These are phyloP conservation scores for Trametes gibbosa DNA, from an alignment of 768 basidiomycete genomes.

Conservation along the genomic window DNA sequence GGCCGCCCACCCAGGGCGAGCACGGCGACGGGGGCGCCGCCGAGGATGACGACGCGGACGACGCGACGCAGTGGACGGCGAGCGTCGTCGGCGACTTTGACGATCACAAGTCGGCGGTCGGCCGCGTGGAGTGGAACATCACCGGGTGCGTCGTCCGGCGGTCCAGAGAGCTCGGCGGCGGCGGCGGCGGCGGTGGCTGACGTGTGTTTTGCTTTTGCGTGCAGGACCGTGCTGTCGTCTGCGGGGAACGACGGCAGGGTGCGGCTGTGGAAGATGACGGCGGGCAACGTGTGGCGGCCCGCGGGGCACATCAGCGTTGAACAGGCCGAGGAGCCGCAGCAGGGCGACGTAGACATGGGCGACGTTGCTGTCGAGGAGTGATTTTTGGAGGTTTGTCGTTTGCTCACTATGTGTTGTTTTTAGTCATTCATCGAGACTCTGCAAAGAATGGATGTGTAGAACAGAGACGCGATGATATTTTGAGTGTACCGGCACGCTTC, in stretches of 20 bases:
- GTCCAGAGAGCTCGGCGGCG: no score
- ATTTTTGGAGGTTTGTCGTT: not conserved
- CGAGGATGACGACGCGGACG: slow-evolving; percentile 44
- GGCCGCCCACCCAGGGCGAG: slow-evolving; percentile 43
- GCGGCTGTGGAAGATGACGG: slow-evolving; percentile 81
- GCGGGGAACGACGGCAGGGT: slow-evolving; percentile 83
- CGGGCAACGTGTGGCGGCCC: slow-evolving; percentile 81
- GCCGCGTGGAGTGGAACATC: slow-evolving; percentile 93
- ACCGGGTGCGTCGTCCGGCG: slow-evolving; percentile 53
- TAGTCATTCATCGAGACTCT: no score
- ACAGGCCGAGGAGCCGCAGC: slow-evolving; percentile 57
- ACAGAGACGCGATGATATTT: no score
- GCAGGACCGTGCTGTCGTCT: slow-evolving; percentile 77
- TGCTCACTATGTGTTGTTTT: no score
- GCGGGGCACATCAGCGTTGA: slow-evolving; percentile 83
- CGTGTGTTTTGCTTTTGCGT: not conserved
- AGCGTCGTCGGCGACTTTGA: slow-evolving; percentile 82
- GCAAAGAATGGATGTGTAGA: no score
- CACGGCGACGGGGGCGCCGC: slow-evolving; percentile 36
- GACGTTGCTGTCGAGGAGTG: slow-evolving; percentile 38
- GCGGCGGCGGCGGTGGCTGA: not conserved
- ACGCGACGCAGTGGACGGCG: slow-evolving; percentile 73
- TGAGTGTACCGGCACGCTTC: no score
- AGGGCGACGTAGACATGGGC: slow-evolving; percentile 45
- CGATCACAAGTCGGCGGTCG: slow-evolving; percentile 80